These are phyloP conservation scores for Pharus latifolius DNA, from an alignment of 176 grass and related monocot species.

Conservation along the genomic window DNA sequence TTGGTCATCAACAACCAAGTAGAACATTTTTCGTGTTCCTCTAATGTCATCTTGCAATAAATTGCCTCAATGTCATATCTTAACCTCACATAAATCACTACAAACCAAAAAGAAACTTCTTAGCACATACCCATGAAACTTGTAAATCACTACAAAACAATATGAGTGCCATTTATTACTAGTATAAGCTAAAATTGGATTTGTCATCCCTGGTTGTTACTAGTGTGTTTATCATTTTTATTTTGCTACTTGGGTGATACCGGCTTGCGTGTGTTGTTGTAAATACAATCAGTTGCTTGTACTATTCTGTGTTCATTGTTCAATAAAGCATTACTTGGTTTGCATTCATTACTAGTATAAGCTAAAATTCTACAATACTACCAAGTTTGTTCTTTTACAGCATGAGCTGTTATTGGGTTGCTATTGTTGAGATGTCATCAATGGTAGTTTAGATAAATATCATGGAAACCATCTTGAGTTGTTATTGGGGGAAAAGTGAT, in stretches of 20 bases:
- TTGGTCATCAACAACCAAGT: conserved; percentile 20
- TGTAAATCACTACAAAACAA: neutral
- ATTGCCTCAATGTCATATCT: conserved; percentile 3
- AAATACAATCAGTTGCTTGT: conserved; percentile 25
- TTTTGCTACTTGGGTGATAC: conserved; percentile 1
- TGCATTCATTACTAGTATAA: neutral
- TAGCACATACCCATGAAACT: no score
- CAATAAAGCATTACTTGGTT: conserved; percentile 18
- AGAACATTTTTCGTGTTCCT: neutral
- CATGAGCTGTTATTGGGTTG: no score
- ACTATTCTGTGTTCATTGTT: conserved; percentile 15
- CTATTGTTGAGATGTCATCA: no score
- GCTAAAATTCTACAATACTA: neutral
- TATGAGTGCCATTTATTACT: neutral
- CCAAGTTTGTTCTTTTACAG: no score
- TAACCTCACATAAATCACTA: neutral
- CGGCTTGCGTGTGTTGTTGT: conserved; percentile 30
- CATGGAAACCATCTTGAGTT: no score
- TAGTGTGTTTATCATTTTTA: no score
- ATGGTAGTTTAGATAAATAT: no score
- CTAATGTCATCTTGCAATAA: conserved; percentile 16
- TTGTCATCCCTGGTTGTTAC: conserved; percentile 4
- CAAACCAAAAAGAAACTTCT: neutral
- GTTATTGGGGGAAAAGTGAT: no score
- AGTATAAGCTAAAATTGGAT: conserved; percentile 11